Evolutionary conservation across 2,329 filamentous ascomycete species (phyloP).

Genomic region (Fusarium coicis): DNA sequence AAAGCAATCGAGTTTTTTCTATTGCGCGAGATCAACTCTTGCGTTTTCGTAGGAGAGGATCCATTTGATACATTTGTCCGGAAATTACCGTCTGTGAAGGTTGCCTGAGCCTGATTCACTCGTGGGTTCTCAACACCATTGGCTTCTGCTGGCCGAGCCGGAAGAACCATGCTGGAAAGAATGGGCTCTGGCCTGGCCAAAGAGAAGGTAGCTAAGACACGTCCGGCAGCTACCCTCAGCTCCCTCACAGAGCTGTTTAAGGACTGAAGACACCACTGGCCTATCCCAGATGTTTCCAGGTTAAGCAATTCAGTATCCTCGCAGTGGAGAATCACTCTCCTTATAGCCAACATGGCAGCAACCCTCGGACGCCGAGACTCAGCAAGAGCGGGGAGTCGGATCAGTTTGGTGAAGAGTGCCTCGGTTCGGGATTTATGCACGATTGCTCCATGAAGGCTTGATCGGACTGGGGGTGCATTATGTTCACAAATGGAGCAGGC

Average conservation of each 20-base stretch:
- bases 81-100: background rate
- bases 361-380: slow-evolving; percentile 72
- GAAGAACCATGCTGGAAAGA: slow-evolving; percentile 15
- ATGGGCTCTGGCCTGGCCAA: slow-evolving; percentile 40
- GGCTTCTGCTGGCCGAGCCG: slow-evolving; percentile 6
- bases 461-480: background rate
- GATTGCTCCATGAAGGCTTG: slow-evolving; percentile 9
- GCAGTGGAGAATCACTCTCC: slow-evolving; percentile 76
- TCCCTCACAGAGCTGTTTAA: slow-evolving; percentile 87
- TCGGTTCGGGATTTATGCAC: slow-evolving; percentile 53
- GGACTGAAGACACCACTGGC: slow-evolving; percentile 84
- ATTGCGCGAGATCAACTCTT: slow-evolving; percentile 54
- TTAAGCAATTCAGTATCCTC: slow-evolving; percentile 69
- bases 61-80: slow-evolving; percentile 9
- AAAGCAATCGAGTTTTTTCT: slow-evolving; percentile 76
- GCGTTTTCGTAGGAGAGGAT: slow-evolving; percentile 27
- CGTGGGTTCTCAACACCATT: background rate
- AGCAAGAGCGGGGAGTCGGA: slow-evolving; percentile 58
- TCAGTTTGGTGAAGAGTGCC: slow-evolving; percentile 58
- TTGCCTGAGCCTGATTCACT: slow-evolving; percentile 14
- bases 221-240: slow-evolving; percentile 81
- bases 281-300: slow-evolving; percentile 73
- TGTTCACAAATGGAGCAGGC: slow-evolving; percentile 45
- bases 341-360: slow-evolving; percentile 76
- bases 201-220: slow-evolving; percentile 74